Evolutionary conservation across 306 rosid genomes (phyloP).

Genomic region (Dryas alaskensis): DNA sequence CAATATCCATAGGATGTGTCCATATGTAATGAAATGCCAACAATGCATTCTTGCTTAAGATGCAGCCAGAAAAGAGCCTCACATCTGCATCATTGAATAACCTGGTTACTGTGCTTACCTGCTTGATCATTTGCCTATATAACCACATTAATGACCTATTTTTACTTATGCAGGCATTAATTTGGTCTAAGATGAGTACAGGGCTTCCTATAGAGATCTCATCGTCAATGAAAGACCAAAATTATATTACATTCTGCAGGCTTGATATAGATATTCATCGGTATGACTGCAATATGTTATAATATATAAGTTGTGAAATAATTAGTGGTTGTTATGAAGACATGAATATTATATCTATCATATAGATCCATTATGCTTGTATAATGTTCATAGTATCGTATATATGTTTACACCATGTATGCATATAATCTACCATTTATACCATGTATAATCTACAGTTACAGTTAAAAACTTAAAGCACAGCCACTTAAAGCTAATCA

Average conservation of each 20-base stretch:
- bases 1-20: neutral
- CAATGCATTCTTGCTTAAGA: neutral
- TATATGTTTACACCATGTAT: neutral
- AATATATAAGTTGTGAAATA: neutral
- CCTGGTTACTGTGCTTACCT: conserved; percentile 15
- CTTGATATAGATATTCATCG: conserved; percentile 91
- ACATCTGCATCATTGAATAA: neutral
- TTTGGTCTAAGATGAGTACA: conserved; percentile 99
- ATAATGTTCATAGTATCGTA: neutral
- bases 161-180: conserved; percentile 65
- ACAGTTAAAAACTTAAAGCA: too few species aligned
- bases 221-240: conserved; percentile 83
- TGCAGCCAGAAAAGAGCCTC: neutral
- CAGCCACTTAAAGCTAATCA: too few species aligned
- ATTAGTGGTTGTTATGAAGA: neutral
- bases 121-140: conserved; percentile 9
- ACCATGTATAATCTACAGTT: too few species aligned
- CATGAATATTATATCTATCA: conserved; percentile 1
- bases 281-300: conserved; percentile 38
- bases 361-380: neutral
- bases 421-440: too few species aligned
- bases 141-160: conserved; percentile 3
- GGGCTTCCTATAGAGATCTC: conserved; percentile 93
- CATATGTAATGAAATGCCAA: neutral
- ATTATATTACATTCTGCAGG: conserved; percentile 71